Evolutionary conservation across 495 filamentous ascomycete genomes (phyloP), one percentile per base, ranked within the genome.

Genomic region (Podospora australis): DNA sequence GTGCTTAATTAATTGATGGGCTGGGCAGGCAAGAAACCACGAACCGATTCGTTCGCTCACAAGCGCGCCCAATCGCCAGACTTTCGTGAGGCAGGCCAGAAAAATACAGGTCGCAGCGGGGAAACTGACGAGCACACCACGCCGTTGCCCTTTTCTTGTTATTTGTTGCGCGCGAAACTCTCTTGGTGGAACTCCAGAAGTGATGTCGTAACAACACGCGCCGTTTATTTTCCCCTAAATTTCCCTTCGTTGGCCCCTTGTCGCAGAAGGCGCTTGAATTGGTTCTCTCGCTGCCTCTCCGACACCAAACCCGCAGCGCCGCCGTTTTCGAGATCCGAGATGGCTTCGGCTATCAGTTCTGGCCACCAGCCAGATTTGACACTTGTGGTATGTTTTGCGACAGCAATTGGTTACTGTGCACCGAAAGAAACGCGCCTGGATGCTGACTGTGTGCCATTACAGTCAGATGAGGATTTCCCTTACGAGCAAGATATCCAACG

Each of bases 401-500:
- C n/a, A n/a, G n/a, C n/a, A n/a, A n/a, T n/a, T n/a, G n/a, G n/a
- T n/a, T n/a, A n/a, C n/a, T n/a, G n/a, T n/a, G 14, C 24, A 1
- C 11, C 28, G 13, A 11, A 9, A 24, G 32, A 5, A 9, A 39
- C 14, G 46, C 16, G 20, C 52, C 50, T 34, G 19, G 2, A 16
- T 16, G 28, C 53, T 56, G 21, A 53, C 32, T 7, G 38, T 39
- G 20, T 11, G 22, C 14, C 23, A 6, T 9, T 28, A 9, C 50
- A 86, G 84, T 82, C 85, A 46, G 85, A 89, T 51, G 87, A 91
- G 62, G 94, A 99, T 67, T 81, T 84, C 28, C 78, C 95, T 24
- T 97, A 96, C 71, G 94, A 99, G 68, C 90, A 96, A 68, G 94
- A 99, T 70, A 80, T 99, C 38, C 70, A 90, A 34, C 83, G 90